These are phyloP conservation scores for Vitellaria paradoxa DNA, from an alignment of 179 eudicot genomes.

Conservation along the genomic window DNA sequence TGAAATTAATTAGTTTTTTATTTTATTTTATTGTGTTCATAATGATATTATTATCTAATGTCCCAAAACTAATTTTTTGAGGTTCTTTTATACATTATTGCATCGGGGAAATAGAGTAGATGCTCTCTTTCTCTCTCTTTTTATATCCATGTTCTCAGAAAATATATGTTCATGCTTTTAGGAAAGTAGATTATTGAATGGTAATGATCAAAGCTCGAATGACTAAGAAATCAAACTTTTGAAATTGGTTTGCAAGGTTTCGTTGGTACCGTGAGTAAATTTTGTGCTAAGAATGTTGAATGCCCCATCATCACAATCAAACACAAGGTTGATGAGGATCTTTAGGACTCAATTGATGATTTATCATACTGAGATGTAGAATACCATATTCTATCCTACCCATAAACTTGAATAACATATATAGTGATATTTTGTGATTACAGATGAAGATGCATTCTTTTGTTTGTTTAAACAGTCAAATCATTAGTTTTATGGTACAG, in stretches of 20 bases:
- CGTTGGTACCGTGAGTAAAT: slow-evolving; percentile 95
- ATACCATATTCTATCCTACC: too few species aligned
- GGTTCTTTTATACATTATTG: not conserved
- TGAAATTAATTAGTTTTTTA: too few species aligned
- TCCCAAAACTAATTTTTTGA: not conserved
- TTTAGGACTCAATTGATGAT: slow-evolving; percentile 85
- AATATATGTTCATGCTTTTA: too few species aligned
- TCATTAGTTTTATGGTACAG: too few species aligned
- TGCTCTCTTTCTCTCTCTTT: not conserved
- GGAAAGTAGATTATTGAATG: not conserved
- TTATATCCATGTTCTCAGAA: not conserved
- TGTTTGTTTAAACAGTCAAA: too few species aligned
- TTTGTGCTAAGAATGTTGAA: slow-evolving; percentile 89
- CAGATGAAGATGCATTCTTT: too few species aligned
- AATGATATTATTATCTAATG: not conserved
- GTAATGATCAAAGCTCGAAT: not conserved
- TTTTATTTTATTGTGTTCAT: too few species aligned
- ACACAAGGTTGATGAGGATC: slow-evolving; percentile 66
- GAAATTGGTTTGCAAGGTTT: slow-evolving; percentile 65
- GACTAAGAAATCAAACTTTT: not conserved
- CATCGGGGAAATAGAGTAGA: not conserved
- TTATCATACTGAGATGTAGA: too few species aligned
- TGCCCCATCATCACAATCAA: slow-evolving; percentile 92
- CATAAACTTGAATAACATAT: too few species aligned
- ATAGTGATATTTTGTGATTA: too few species aligned